Evolutionary conservation across 1,284 basidiomycete species (phyloP).

Genomic region (Ceratobasidium sp.): DNA sequence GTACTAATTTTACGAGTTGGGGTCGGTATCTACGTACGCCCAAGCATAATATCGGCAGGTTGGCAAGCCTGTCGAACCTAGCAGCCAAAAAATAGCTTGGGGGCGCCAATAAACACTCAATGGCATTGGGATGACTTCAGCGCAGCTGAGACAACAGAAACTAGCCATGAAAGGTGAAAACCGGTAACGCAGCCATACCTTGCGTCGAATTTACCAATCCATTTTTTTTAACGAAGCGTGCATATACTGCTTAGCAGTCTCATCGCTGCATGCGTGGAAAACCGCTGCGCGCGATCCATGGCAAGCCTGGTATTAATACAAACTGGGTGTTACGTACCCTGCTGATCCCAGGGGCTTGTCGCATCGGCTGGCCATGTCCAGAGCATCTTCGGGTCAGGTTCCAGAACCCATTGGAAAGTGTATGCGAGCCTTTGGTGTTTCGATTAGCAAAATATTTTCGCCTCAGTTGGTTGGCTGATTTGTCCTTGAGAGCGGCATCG

Average conservation of each 20-base stretch:
- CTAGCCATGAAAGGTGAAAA: too few species aligned
- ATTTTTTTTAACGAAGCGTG: background rate
- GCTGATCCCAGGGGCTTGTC: background rate
- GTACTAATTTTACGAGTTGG: too few species aligned
- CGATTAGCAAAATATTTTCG: background rate
- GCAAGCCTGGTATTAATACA: background rate
- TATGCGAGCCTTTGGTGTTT: background rate
- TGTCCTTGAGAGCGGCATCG: slow-evolving; percentile 3
- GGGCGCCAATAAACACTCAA: too few species aligned
- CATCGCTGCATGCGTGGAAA: slow-evolving; percentile 13
- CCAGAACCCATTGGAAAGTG: slow-evolving; percentile 3
- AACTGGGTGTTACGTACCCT: background rate
- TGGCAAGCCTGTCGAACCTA: too few species aligned
- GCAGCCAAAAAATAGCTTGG: too few species aligned
- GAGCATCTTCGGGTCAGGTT: slow-evolving; percentile 9
- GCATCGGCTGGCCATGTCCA: slow-evolving; percentile 7
- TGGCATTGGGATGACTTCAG: too few species aligned
- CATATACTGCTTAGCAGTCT: slow-evolving; percentile 13
- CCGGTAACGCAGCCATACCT: too few species aligned
- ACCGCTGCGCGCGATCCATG: background rate
- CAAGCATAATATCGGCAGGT: too few species aligned
- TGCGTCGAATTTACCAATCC: too few species aligned
- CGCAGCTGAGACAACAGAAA: too few species aligned
- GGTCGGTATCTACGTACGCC: too few species aligned
- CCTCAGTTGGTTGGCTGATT: slow-evolving; percentile 5